These are phyloP conservation scores for Pseudomonodictys pantanalensis DNA, from an alignment of 495 filamentous ascomycete genomes.

Conservation along the genomic window DNA sequence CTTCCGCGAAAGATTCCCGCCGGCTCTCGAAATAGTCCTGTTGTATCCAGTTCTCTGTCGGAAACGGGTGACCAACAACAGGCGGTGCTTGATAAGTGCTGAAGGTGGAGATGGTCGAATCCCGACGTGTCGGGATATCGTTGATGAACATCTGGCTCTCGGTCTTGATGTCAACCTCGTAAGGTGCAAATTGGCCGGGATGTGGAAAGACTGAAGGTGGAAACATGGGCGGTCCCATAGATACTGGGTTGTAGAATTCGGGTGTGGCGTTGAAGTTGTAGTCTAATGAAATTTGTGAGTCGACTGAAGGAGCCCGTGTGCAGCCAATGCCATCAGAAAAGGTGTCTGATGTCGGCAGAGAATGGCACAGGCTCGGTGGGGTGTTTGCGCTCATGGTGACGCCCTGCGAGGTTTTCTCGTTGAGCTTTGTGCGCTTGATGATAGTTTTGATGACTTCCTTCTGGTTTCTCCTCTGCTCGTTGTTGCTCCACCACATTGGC, in stretches of 20 bases:
- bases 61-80: conserved; percentile 58
- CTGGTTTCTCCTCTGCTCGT: conserved; percentile 75
- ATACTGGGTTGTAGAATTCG: conserved; percentile 39
- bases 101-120: conserved; percentile 84
- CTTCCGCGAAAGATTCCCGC: conserved; percentile 61
- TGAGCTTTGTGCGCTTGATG: conserved; percentile 93
- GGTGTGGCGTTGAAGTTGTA: conserved; percentile 65
- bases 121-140: conserved; percentile 75
- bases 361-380: conserved; percentile 78
- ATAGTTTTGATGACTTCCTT: conserved; percentile 96
- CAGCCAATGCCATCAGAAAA: conserved; percentile 70
- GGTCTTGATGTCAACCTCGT: conserved; percentile 94
- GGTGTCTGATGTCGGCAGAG: conserved; percentile 73
- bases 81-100: conserved; percentile 80
- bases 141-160: conserved; percentile 93
- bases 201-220: conserved; percentile 41
- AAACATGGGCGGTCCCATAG: conserved; percentile 43
- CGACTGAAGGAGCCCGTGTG: conserved; percentile 70
- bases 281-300: conserved; percentile 70
- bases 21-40: conserved; percentile 66
- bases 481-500: conserved; percentile 94
- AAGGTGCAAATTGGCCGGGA: conserved; percentile 61
- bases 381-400: conserved; percentile 58
- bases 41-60: conserved; percentile 67
- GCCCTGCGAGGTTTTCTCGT: conserved; percentile 67